These are phyloP conservation scores for Pseudopediastrum boryanum DNA, from an alignment of 139 green algal species.

Conservation along the genomic window DNA sequence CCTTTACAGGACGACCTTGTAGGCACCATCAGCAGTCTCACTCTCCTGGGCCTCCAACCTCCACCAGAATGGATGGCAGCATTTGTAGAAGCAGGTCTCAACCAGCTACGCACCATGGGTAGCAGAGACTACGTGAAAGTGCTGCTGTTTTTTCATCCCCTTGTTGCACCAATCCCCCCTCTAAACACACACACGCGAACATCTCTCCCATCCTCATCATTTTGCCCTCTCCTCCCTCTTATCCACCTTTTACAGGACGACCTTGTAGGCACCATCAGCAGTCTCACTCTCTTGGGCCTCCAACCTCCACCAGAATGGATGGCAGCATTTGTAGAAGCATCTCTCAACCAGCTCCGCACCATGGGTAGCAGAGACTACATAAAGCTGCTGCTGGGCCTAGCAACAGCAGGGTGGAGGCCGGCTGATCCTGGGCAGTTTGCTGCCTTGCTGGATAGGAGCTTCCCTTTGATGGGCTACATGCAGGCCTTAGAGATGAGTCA, in stretches of 20 bases:
- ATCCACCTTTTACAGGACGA: constrained; percentile 18
- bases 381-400: constrained; percentile 20
- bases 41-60: constrained; percentile 19
- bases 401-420: constrained; percentile 20
- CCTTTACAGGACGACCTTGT: constrained; percentile 19
- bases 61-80: constrained; percentile 23
- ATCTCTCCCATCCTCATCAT: background rate
- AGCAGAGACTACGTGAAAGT: no score
- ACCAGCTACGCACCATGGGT: background rate
- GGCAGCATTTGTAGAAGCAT: background rate
- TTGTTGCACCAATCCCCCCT: background rate
- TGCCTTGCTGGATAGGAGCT: constrained; percentile 8
- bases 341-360: background rate
- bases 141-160: background rate
- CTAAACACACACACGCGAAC: background rate
- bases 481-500: constrained; percentile 17
- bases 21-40: constrained; percentile 2
- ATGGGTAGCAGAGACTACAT: background rate
- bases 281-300: constrained; percentile 15
- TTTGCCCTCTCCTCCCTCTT: background rate
- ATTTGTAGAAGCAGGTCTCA: background rate
- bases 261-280: constrained; percentile 5
- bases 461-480: background rate
- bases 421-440: constrained; percentile 17
- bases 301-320: constrained; percentile 22